Evolutionary conservation across 169 alveolate genomes (phyloP).

Genomic region (Plasmodium berghei): DNA sequence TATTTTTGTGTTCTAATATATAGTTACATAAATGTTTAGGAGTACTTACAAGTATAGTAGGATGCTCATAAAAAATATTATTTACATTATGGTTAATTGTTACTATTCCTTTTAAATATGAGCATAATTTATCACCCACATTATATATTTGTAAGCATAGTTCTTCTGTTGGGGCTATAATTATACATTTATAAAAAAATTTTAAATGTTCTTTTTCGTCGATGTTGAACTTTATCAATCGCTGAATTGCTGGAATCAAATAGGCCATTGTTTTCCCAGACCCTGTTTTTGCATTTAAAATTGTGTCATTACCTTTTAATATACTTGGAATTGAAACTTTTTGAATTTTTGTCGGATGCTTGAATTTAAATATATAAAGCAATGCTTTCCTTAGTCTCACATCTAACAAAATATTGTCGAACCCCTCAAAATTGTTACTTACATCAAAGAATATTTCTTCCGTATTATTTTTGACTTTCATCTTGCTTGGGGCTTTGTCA

Average conservation of each 20-base stretch:
- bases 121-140: slow-evolving; percentile 60
- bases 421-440: slow-evolving; percentile 24
- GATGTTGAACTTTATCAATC: slow-evolving; percentile 41
- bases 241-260: slow-evolving; percentile 78
- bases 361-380: slow-evolving; percentile 23
- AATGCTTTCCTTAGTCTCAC: slow-evolving; percentile 66
- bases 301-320: slow-evolving; percentile 82
- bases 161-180: slow-evolving; percentile 84
- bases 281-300: slow-evolving; percentile 84
- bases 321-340: slow-evolving; percentile 77
- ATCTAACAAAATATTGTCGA: slow-evolving; percentile 54
- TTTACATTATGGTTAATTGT: slow-evolving; percentile 71
- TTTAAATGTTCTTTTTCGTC: slow-evolving; percentile 50
- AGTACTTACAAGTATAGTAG: slow-evolving; percentile 79
- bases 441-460: slow-evolving; percentile 32
- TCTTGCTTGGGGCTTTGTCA: not conserved
- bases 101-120: slow-evolving; percentile 51
- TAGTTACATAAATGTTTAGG: slow-evolving; percentile 64
- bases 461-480: not conserved
- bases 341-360: slow-evolving; percentile 60
- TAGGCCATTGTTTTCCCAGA: slow-evolving; percentile 88
- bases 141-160: slow-evolving; percentile 77
- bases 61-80: slow-evolving; percentile 63
- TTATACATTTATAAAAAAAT: slow-evolving; percentile 74
- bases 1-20: slow-evolving; percentile 61